Percentiles rank a stretch among this genome's conserved stretches.
Evolutionary conservation across 805 yeast species (phyloP).

Genomic region (Yarrowia divulgata): DNA sequence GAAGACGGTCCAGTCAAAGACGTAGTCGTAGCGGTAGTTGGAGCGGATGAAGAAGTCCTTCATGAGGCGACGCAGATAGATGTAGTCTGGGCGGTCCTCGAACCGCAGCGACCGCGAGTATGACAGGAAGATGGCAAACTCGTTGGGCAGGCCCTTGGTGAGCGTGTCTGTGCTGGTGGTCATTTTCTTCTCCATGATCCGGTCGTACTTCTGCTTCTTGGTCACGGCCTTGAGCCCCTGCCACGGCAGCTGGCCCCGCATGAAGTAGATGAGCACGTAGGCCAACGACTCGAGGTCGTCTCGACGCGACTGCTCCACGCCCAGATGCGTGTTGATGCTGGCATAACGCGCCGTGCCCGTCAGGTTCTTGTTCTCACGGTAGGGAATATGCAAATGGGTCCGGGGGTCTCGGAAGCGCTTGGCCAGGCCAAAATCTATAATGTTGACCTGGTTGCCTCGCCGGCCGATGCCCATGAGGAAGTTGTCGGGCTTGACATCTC

Average conservation of each 20-base stretch:
- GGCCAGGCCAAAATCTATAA: conserved; percentile 92
- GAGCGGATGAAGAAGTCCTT: conserved; percentile 88
- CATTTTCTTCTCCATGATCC: conserved; percentile 94
- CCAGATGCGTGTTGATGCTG: conserved; percentile 91
- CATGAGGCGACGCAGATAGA: conserved; percentile 83
- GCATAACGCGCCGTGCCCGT: conserved; percentile 99
- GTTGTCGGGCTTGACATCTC: conserved; percentile 86
- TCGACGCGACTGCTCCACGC: conserved; percentile 95
- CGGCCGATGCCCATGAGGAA: conserved; percentile 89
- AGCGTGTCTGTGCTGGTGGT: conserved; percentile 84
- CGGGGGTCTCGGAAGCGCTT: conserved; percentile 94
- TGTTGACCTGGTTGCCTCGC: conserved; percentile 93
- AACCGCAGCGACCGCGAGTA: conserved; percentile 90
- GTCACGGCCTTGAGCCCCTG: conserved; percentile 97
- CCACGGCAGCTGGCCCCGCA: conserved; percentile 97
- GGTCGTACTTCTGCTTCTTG: conserved; percentile 94
- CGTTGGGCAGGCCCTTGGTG: conserved; percentile 90
- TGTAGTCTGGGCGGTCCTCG: conserved; percentile 96
- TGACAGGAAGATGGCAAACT: conserved; percentile 84
- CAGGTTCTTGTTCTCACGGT: conserved; percentile 92
- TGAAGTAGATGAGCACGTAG: conserved; percentile 93
- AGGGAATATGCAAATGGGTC: conserved; percentile 93
- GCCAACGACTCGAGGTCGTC: conserved; percentile 97
- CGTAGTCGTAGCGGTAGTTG: conserved; percentile 89
- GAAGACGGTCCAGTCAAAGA: conserved; percentile 95